Evolutionary conservation across 495 filamentous ascomycete species (phyloP).

Genomic region (Aspergillus saccharolyticus): DNA sequence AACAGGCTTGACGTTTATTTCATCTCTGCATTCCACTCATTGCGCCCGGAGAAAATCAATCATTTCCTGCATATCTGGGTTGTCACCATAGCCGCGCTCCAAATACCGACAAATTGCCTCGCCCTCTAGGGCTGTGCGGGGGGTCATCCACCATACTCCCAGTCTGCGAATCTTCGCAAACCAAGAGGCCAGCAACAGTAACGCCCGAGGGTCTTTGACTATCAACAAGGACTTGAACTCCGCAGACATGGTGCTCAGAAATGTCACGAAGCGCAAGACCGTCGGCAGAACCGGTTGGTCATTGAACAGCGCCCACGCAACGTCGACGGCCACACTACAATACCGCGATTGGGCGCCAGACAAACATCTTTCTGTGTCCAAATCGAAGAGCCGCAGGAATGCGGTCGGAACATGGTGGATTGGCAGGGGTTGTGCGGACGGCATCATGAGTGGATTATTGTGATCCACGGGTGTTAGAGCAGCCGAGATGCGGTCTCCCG

Average conservation of each 20-base stretch:
- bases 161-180: background rate
- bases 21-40: too few species aligned
- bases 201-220: background rate
- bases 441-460: background rate
- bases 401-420: background rate
- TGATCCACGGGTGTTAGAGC: background rate
- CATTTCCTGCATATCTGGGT: background rate
- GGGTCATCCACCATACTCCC: constrained; percentile 1
- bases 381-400: background rate
- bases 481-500: background rate
- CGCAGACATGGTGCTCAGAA: background rate
- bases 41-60: background rate
- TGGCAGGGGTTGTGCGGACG: too few species aligned
- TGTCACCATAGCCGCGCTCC: background rate
- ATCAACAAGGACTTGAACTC: background rate
- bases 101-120: background rate
- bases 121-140: background rate
- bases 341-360: background rate
- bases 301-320: background rate
- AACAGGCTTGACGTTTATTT: too few species aligned
- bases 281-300: background rate
- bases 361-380: background rate
- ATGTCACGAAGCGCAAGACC: background rate
- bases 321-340: background rate
- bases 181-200: background rate